Evolutionary conservation across 768 basidiomycete species (phyloP).

Genomic region (Mycena maculata): DNA sequence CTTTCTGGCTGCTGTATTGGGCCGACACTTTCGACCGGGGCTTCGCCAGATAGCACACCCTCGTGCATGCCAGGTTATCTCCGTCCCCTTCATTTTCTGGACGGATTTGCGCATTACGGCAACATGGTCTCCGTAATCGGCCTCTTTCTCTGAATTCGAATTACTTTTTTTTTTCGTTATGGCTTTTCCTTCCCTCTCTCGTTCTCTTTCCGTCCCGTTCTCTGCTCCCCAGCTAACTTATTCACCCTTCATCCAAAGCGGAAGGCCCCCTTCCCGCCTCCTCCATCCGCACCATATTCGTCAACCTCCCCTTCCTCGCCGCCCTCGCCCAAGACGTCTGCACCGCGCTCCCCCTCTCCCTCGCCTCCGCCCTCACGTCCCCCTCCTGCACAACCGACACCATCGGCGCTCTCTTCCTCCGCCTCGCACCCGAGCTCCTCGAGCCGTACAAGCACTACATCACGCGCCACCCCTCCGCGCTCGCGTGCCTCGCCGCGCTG

Average conservation of each 20-base stretch:
- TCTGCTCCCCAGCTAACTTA: constrained; percentile 30
- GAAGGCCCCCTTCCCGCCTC: constrained; percentile 76
- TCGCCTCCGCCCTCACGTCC: too few species aligned
- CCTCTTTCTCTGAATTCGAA: too few species aligned
- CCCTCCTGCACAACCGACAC: constrained; percentile 68
- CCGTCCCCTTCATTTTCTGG: too few species aligned
- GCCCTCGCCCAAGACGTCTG: constrained; percentile 76
- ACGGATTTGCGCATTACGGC: too few species aligned
- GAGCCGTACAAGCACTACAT: constrained; percentile 84
- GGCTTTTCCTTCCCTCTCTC: too few species aligned
- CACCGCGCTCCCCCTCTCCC: constrained; percentile 67
- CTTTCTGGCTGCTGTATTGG: too few species aligned
- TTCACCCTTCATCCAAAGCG: constrained; percentile 51
- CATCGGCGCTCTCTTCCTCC: constrained; percentile 77
- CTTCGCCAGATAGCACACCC: too few species aligned
- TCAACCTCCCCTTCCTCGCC: constrained; percentile 79
- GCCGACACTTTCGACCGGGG: too few species aligned
- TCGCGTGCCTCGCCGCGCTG: constrained; percentile 67
- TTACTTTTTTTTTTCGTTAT: too few species aligned
- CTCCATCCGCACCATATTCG: constrained; percentile 79
- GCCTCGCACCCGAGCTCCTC: constrained; percentile 64
- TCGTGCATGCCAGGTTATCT: too few species aligned
- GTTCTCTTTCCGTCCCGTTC: too few species aligned
- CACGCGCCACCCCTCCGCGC: constrained; percentile 79
- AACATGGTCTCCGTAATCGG: too few species aligned